Evolutionary conservation across 352 stramenopile genomes (phyloP).

Genomic region (Phytophthora brassicae): DNA sequence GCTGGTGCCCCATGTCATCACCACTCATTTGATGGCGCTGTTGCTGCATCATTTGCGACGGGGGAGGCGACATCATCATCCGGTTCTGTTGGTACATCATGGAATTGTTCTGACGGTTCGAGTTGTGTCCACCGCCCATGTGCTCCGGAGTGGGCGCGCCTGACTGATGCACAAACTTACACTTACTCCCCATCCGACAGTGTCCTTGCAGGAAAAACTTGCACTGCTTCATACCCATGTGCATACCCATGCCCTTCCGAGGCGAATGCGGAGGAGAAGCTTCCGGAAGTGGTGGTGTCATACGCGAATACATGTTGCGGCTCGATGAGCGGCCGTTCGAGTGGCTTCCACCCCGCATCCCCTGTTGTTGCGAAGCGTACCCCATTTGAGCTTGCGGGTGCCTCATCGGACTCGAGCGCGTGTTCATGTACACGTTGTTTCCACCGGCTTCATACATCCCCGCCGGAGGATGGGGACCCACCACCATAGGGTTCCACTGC

Average conservation of each 20-base stretch:
- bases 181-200: slow-evolving; percentile 86
- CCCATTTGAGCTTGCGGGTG: slow-evolving; percentile 42
- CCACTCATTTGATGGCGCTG: slow-evolving; percentile 38
- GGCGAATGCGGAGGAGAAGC: slow-evolving; percentile 65
- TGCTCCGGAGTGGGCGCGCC: slow-evolving; percentile 26
- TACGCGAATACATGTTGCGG: slow-evolving; percentile 52
- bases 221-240: slow-evolving; percentile 72
- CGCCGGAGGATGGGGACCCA: slow-evolving; percentile 25
- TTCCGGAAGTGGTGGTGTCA: slow-evolving; percentile 59
- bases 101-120: slow-evolving; percentile 21
- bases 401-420: slow-evolving; percentile 33
- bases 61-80: slow-evolving; percentile 38
- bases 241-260: slow-evolving; percentile 38
- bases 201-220: slow-evolving; percentile 86
- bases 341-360: slow-evolving; percentile 35
- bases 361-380: slow-evolving; percentile 40
- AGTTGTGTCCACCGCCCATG: slow-evolving; percentile 24
- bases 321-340: slow-evolving; percentile 26
- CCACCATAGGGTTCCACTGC: slow-evolving; percentile 48
- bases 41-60: slow-evolving; percentile 37
- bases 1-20: slow-evolving; percentile 26
- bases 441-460: slow-evolving; percentile 32
- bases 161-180: slow-evolving; percentile 76
- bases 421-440: slow-evolving; percentile 60
- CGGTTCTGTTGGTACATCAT: slow-evolving; percentile 40